Conservation (phyloP, 2,329 filamentous ascomycete genomes). For the Mycocentrospora acerina region DNA sequence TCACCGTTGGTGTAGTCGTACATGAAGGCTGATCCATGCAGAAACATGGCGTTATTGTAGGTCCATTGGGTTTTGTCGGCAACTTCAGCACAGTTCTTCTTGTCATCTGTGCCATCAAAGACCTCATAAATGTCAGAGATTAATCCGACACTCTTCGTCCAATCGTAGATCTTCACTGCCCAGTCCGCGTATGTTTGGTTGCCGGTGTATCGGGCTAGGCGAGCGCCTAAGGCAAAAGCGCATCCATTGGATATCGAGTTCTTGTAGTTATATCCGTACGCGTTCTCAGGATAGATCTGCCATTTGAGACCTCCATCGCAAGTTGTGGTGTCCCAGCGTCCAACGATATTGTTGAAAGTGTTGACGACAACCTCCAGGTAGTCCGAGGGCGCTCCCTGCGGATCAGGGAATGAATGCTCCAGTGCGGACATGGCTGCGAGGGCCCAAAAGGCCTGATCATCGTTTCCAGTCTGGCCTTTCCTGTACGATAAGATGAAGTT, state of each 20-base stretch:
- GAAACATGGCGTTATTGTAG: constrained; percentile 58
- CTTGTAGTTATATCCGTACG: constrained; percentile 75
- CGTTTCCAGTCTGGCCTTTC: constrained; percentile 56
- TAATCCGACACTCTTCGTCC: constrained; percentile 51
- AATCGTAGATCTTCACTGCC: constrained; percentile 68
- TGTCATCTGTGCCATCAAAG: constrained; percentile 57
- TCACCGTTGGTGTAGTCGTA: constrained; percentile 53
- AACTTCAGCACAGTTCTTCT: constrained; percentile 52
- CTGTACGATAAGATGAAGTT: constrained; percentile 49
- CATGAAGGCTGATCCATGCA: constrained; percentile 59
- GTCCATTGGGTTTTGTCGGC: constrained; percentile 57
- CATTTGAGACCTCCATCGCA: constrained; percentile 76
- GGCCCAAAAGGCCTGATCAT: constrained; percentile 75
- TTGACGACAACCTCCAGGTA: constrained; percentile 70
- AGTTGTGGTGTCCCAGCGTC: constrained; percentile 66
- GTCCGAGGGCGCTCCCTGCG: constrained; percentile 45
- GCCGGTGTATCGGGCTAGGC: constrained; percentile 69
- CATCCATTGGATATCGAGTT: constrained; percentile 79
- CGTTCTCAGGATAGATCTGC: constrained; percentile 79
- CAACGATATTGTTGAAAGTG: constrained; percentile 70
- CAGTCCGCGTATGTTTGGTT: constrained; percentile 61
- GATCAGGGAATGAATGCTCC: constrained; percentile 66
- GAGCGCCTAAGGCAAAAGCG: constrained; percentile 79
- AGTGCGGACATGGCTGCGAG: constrained; percentile 68
- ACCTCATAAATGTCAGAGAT: constrained; percentile 54